A percentile compares a stretch with the other conserved stretches of the same genome.
phyloP scores from a whole-genome alignment of 306 rosid species.

The Inga laurina region DNA sequence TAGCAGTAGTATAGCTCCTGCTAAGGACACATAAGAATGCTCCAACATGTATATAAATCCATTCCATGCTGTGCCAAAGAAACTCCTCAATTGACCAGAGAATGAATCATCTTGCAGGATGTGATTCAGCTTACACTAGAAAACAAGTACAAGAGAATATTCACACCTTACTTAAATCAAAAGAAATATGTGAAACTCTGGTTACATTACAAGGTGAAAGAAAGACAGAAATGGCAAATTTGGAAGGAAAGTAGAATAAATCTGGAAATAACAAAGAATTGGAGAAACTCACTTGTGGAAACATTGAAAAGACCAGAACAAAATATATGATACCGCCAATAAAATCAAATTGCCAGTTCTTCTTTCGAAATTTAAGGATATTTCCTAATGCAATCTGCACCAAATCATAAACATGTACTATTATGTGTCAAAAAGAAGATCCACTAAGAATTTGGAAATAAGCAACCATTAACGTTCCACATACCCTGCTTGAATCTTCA shows the following conservation, averaged over 20 bases:
- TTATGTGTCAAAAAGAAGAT: conserved; percentile 21
- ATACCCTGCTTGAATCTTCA: conserved; percentile 97
- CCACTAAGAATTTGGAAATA: conserved; percentile 10
- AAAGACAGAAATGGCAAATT: conserved; percentile 25
- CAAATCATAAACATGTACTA: conserved; percentile 26
- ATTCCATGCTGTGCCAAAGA: conserved; percentile 88
- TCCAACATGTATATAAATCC: conserved; percentile 75
- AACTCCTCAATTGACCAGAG: conserved; percentile 77
- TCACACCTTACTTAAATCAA: conserved; percentile 35
- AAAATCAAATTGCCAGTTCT: conserved; percentile 99
- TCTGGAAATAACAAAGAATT: conserved; percentile 18
- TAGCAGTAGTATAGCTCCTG: conserved; percentile 69
- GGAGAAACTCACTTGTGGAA: conserved; percentile 79
- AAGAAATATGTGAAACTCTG: conserved; percentile 5
- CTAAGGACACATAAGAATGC: conserved; percentile 69
- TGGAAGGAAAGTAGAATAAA: not conserved
- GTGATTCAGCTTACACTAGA: conserved; percentile 88
- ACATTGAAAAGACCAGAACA: conserved; percentile 85
- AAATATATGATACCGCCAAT: conserved; percentile 99
- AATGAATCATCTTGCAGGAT: conserved; percentile 84
- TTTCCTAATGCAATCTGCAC: conserved; percentile 95
- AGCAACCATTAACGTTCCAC: conserved; percentile 30
- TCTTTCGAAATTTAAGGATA: conserved; percentile 93
- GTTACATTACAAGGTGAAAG: conserved; percentile 23
- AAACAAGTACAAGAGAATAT: conserved; percentile 35